Base-by-base conservation (phyloP, 2,329 filamentous ascomycete species). In the Talaromyces rugulosus region DNA sequence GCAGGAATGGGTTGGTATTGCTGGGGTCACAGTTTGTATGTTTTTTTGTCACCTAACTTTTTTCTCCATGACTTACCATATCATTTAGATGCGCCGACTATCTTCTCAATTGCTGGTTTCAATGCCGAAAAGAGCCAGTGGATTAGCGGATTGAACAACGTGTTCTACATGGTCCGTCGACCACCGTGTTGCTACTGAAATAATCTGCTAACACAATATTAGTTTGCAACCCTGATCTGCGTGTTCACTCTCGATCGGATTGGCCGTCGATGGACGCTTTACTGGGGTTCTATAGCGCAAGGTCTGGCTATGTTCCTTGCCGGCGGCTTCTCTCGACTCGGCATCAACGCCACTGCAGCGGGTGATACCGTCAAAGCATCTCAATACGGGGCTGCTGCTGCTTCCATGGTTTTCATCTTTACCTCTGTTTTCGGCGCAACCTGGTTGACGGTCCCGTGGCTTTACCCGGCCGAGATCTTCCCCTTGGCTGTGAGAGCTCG, bases 381-480 rank as follows among this genome's bases (percentile, higher is more conserved):
- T 34, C 77, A 78, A 0, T 87, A 84, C 56, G 86, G 86, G 34
- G 85, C 84, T 0, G 89, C 88, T 0, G 88, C 88, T 0, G 88
- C 86, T 0, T 85, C 85, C 0, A 89, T 91, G 75, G 86, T 92
- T 18, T 92, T 90, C 70, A 78, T 89, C 54, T 90, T 87, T 72
- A 89, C 86, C 0, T 82, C 81, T 1, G 78, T 87, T 0, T 89
- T 89, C 64, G 87, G 85, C 18, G 85, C 85, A 0, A 87, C 76
- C 1, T 83, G 81, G 81, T 67, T 84, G 6, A 83, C 78, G 0
- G 81, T 86, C 0, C 85, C 85, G 1, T 85, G 85, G 85, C 74
- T 89, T 0, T 89, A 89, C 60, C 87, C 87, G 0, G 87, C 89
- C 1, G 89, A 92, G 70, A 91, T 91, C 61, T 92, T 90, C 68